Evolutionary conservation across 805 yeast genomes (phyloP).

Genomic region (Candida ovalis): DNA sequence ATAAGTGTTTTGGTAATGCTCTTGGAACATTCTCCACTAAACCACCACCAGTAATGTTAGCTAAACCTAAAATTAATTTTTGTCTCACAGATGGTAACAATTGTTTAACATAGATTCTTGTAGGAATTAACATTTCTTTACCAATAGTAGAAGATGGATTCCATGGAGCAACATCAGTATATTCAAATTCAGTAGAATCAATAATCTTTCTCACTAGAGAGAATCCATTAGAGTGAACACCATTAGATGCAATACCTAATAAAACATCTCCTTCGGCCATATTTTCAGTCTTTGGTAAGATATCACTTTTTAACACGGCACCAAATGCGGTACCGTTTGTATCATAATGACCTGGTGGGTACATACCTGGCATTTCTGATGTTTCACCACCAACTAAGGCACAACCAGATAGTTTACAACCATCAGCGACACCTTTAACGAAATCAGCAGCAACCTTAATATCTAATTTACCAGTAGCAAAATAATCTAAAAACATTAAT

Average conservation of each 20-base stretch:
- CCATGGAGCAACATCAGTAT: conserved; percentile 86
- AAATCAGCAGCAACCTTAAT: conserved; percentile 80
- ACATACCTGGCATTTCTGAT: conserved; percentile 99
- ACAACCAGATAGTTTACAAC: conserved; percentile 92
- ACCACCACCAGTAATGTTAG: conserved; percentile 99
- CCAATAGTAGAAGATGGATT: conserved; percentile 69
- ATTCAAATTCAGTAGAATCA: conserved; percentile 67
- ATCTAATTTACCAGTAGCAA: conserved; percentile 91
- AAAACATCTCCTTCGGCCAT: conserved; percentile 81
- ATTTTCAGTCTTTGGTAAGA: conserved; percentile 65
- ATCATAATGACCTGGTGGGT: conserved; percentile 91
- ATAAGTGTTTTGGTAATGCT: conserved; percentile 75
- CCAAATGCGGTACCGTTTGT: conserved; percentile 99
- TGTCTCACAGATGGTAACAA: conserved; percentile 69
- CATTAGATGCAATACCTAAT: conserved; percentile 85
- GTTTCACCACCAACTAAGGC: conserved; percentile 99
- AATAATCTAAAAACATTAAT: conserved; percentile 89
- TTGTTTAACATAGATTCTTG: conserved; percentile 92
- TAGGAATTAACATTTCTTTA: conserved; percentile 81
- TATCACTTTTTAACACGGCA: conserved; percentile 73
- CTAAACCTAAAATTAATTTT: conserved; percentile 75
- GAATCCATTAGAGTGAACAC: conserved; percentile 95
- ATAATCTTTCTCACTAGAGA: conserved; percentile 91
- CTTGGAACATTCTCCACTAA: conserved; percentile 94
- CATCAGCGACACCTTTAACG: conserved; percentile 94